Base-by-base conservation (phyloP, 2,329 filamentous ascomycete genomes). In the Aphanocladium album region DNA sequence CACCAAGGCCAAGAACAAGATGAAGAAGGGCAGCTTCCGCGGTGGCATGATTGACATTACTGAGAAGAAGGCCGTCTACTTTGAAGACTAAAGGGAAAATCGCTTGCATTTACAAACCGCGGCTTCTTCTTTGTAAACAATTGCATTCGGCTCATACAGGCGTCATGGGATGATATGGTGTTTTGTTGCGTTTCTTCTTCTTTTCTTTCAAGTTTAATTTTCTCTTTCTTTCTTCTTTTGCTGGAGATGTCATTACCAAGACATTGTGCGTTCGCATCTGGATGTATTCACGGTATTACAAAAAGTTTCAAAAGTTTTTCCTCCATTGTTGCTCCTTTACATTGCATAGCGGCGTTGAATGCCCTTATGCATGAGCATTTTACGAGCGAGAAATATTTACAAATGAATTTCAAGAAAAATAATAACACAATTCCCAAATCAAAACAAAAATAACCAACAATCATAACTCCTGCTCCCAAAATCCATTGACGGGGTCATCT, bases 1-100 rank as follows among this genome's bases (percentile, higher is more conserved):
- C 77, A 98, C 93, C 62, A 99, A 99, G 81, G 95, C 98, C 80
- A 99, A 99, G 87, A 99, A 99, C 79, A 99, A 99, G 83, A 95
- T 92, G 83, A 93, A 92, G 83, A 83, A 87, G 68, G 95, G 95
- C 55, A 91, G 89, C 66, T 99, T 96, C 81, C 87, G 89, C 52
- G 95, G 95, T 49, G 95, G 95, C 7, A 76, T 83, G 57, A 96
- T 99, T 69, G 93, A 99, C 72, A 89, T 93, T 57, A 77, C 82
- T 16, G 86, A 88, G 21, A 89, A 89, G 65, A 93, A 93, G 76
- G 89, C 90, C 62, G 89, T 96, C 79, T 97, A 96, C 79, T 99
- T 99, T 75, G 92, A 97, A 6, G 53, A 57, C 11, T 57, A 57
- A 23, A 37, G 4, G 19, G 3, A 2, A 1, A 12, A 35, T 7